These are phyloP conservation scores for Phytophthora fragariae DNA, from an alignment of 352 stramenopile species.

Conservation along the genomic window DNA sequence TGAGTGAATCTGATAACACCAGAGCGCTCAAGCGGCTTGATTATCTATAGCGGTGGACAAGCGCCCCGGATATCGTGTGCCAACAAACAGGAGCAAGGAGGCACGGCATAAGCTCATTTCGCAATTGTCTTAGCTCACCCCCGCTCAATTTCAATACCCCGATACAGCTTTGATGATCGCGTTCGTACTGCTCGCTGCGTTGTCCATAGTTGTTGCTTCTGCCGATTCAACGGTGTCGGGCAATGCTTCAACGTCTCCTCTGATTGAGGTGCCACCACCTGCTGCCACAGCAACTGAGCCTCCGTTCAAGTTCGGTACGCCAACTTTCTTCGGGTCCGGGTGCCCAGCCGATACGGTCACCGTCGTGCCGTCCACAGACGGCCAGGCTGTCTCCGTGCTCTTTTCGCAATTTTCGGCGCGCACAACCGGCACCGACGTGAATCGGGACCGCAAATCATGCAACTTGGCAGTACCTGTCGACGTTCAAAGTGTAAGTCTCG, in stretches of 20 bases:
- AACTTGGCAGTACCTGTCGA: slow-evolving; percentile 55
- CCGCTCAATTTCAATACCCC: not conserved
- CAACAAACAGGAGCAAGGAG: not conserved
- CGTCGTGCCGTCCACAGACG: slow-evolving; percentile 39
- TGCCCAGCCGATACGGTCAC: slow-evolving; percentile 34
- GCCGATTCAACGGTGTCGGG: not conserved
- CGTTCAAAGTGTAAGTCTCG: slow-evolving; percentile 40
- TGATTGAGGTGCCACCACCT: slow-evolving; percentile 3
- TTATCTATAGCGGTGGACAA: not conserved
- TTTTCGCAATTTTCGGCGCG: slow-evolving; percentile 41
- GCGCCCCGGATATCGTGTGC: not conserved
- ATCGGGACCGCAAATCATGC: slow-evolving; percentile 48
- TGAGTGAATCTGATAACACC: not conserved
- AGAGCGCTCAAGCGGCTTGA: not conserved
- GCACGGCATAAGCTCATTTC: not conserved
- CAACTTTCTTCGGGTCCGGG: slow-evolving; percentile 40
- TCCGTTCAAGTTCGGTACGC: slow-evolving; percentile 34
- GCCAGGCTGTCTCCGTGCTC: slow-evolving; percentile 39
- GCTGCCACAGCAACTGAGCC: slow-evolving; percentile 12
- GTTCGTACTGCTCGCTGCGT: not conserved
- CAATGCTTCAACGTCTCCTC: not conserved
- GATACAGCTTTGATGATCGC: not conserved
- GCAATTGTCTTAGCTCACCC: not conserved
- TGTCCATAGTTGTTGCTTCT: not conserved
- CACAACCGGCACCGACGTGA: slow-evolving; percentile 36